These are phyloP conservation scores for Osmanthus fragrans DNA, from an alignment of 257 asterid species.

Conservation along the genomic window DNA sequence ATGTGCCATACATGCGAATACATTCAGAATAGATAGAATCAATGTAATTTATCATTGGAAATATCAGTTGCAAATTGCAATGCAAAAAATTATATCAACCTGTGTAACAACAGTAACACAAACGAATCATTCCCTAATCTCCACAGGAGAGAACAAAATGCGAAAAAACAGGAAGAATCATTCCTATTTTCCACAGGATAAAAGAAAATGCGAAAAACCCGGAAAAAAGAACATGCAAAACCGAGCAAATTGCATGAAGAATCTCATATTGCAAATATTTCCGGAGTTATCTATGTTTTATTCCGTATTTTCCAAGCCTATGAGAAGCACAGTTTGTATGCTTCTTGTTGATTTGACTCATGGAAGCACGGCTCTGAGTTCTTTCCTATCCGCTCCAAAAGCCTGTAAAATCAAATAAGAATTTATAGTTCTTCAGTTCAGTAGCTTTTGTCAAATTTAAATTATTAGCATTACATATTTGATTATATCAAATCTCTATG, in stretches of 20 bases:
- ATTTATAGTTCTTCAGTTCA: background rate
- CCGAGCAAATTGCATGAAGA: background rate
- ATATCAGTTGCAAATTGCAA: too few species aligned
- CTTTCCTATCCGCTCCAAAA: slow-evolving; percentile 87
- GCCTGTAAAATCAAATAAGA: slow-evolving; percentile 44
- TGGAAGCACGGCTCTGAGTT: slow-evolving; percentile 77
- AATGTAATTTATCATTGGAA: background rate
- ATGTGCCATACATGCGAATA: background rate
- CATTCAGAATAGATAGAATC: background rate
- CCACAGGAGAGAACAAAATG: background rate
- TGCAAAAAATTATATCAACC: background rate
- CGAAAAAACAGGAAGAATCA: too few species aligned
- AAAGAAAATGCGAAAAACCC: background rate
- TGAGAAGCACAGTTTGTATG: background rate
- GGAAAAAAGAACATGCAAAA: background rate
- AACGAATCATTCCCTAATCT: background rate
- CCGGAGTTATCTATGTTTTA: background rate
- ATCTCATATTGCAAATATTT: background rate
- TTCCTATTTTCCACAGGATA: background rate
- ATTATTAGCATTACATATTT: background rate
- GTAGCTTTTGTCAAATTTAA: background rate
- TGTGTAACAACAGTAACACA: background rate
- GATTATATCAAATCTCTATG: background rate
- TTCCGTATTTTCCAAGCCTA: background rate
- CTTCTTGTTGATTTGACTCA: slow-evolving; percentile 32